A percentile compares a stretch with the other conserved stretches of the same genome.
Evolutionary conservation across 345 rosid genomes (phyloP).

Genomic region (Jatropha curcas): DNA sequence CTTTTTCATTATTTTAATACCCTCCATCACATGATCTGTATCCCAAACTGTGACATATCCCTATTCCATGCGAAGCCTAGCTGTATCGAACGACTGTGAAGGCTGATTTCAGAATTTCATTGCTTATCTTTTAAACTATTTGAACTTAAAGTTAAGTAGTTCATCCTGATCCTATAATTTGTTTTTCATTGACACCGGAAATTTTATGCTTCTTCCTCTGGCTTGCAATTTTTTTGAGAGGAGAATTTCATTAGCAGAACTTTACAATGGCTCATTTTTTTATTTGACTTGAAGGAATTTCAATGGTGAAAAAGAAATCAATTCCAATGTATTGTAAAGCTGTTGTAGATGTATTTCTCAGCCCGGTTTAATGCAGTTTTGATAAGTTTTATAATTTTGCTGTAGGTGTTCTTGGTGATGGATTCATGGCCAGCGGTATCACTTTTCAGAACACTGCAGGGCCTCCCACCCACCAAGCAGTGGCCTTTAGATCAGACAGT

Average conservation of each 20-base stretch:
- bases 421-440: slow-evolving; percentile 88
- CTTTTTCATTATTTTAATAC: no score
- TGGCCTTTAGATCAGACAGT: slow-evolving; percentile 87
- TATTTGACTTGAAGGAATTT: not conserved
- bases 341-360: not conserved
- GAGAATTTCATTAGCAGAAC: not conserved
- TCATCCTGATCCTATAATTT: no score
- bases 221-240: not conserved
- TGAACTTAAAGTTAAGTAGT: no score
- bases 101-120: no score
- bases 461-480: slow-evolving; percentile 84
- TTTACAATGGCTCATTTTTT: not conserved
- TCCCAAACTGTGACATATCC: not conserved
- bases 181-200: not conserved
- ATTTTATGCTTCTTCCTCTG: not conserved
- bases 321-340: not conserved
- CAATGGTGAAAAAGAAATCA: not conserved
- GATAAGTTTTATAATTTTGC: not conserved
- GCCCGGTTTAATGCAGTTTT: not conserved
- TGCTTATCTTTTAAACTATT: no score
- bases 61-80: not conserved
- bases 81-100: not conserved
- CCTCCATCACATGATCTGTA: not conserved
- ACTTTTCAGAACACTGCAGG: slow-evolving; percentile 87
- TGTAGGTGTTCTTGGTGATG: slow-evolving; percentile 85